Conservation (phyloP, 2,329 filamentous ascomycete species). For the Colletotrichum agaves region DNA sequence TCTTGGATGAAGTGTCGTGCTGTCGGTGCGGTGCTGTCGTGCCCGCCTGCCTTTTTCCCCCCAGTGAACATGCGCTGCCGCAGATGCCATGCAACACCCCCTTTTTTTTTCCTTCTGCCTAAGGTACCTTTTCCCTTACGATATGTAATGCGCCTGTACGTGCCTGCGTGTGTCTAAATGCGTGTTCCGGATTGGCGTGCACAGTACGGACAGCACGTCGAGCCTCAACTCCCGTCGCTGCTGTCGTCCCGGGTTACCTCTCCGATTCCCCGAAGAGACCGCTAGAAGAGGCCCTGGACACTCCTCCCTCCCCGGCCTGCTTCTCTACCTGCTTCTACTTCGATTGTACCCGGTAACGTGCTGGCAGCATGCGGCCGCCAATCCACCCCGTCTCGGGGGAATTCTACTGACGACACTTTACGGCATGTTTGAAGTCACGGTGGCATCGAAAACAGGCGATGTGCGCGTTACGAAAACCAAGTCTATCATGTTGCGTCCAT, state of each 20-base stretch:
- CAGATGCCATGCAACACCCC: not conserved
- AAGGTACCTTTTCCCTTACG: too few relatives aligned
- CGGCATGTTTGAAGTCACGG: constrained; percentile 4
- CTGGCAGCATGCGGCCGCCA: not conserved
- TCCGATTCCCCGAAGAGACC: constrained; percentile 1
- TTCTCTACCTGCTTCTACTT: not conserved
- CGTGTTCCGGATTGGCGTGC: not conserved
- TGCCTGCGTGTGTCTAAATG: not conserved
- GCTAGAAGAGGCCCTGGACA: not conserved
- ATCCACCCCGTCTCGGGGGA: not conserved
- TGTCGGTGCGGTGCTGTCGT: too few relatives aligned
- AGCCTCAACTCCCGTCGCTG: constrained; percentile 11
- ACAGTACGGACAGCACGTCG: not conserved
- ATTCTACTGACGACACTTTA: not conserved
- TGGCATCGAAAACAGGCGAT: constrained; percentile 10
- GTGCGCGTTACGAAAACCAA: constrained; percentile 12
- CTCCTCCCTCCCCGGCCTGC: not conserved
- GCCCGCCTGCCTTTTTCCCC: too few relatives aligned
- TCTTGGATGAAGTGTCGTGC: too few relatives aligned
- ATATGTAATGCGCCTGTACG: not conserved
- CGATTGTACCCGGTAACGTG: too few relatives aligned
- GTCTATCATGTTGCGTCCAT: constrained; percentile 10
- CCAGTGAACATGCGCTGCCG: too few relatives aligned
- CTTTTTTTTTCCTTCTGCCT: not conserved
- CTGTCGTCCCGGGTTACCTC: not conserved